Conservation (phyloP, 2,329 filamentous ascomycete genomes). For the Penicillium griseofulvum region DNA sequence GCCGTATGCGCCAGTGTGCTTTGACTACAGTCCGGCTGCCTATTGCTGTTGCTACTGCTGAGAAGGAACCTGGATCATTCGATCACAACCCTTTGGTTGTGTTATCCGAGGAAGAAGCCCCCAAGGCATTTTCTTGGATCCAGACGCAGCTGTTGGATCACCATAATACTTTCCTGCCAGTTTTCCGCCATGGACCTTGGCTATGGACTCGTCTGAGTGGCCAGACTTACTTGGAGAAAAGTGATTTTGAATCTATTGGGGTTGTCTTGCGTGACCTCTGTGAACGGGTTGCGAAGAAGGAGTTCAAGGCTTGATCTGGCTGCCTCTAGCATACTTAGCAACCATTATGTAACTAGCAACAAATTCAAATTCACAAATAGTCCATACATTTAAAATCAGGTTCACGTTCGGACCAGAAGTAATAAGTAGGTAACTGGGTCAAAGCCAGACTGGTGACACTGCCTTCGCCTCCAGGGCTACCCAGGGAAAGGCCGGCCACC, state of each 20-base stretch:
- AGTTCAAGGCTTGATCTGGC: slow-evolving; percentile 20
- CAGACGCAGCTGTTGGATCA: slow-evolving; percentile 53
- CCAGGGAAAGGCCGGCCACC: background rate
- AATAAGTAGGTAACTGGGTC: background rate
- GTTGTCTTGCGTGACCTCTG: slow-evolving; percentile 58
- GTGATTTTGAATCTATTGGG: slow-evolving; percentile 73
- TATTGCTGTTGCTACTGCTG: slow-evolving; percentile 42
- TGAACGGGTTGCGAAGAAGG: slow-evolving; percentile 49
- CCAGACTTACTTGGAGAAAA: slow-evolving; percentile 78
- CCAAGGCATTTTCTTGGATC: slow-evolving; percentile 58
- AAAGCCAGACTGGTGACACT: too few species aligned
- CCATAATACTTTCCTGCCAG: slow-evolving; percentile 69
- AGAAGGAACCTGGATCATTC: background rate
- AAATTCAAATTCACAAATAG: background rate
- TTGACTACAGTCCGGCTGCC: slow-evolving; percentile 75
- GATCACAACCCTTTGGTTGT: slow-evolving; percentile 4
- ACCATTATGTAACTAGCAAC: background rate
- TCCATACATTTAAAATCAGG: background rate
- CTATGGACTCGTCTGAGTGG: slow-evolving; percentile 74
- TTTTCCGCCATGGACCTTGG: slow-evolving; percentile 59
- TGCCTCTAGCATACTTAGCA: background rate
- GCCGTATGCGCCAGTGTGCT: slow-evolving; percentile 59
- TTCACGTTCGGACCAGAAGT: background rate
- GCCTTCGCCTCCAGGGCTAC: background rate
- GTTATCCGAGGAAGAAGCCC: slow-evolving; percentile 42